phyloP scores from a whole-genome alignment of 2,329 filamentous ascomycete genomes.

The Tolypocladium album region DNA sequence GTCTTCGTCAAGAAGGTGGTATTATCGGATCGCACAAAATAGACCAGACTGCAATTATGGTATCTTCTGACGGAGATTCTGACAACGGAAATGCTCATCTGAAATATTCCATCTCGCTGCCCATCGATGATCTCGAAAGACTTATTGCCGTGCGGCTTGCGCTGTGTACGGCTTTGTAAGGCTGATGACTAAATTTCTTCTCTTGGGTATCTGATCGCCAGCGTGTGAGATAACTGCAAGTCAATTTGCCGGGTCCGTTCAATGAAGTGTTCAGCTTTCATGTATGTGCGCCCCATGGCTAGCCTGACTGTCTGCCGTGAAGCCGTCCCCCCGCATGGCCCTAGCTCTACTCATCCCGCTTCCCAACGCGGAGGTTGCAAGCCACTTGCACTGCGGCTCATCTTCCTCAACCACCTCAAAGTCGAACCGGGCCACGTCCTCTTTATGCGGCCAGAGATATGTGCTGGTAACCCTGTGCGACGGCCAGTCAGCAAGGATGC shows the following conservation, averaged over 20 bases:
- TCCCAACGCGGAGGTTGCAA: neutral
- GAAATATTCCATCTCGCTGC: too few relatives aligned
- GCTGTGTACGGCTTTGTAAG: too few relatives aligned
- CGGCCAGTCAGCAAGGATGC: neutral
- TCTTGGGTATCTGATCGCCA: too few relatives aligned
- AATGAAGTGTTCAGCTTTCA: neutral
- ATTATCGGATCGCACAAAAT: neutral
- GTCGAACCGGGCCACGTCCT: conserved; percentile 42
- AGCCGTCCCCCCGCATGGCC: neutral
- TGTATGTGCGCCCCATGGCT: neutral
- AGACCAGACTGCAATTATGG: too few relatives aligned
- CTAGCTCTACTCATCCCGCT: neutral
- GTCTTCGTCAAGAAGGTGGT: neutral
- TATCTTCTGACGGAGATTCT: too few relatives aligned
- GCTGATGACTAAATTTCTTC: too few relatives aligned
- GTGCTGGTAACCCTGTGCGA: conserved; percentile 35
- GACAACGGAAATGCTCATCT: too few relatives aligned
- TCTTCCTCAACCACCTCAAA: conserved; percentile 37
- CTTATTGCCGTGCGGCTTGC: too few relatives aligned
- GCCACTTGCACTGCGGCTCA: conserved; percentile 12
- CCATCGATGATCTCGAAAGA: too few relatives aligned
- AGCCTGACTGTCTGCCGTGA: neutral
- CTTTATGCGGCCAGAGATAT: conserved; percentile 40
- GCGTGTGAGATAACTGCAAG: neutral
- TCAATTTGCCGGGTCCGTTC: neutral